A percentile compares a stretch with the other conserved stretches of the same genome.
Conservation (phyloP, 2,329 filamentous ascomycete genomes). For the Diaporthe australafricana region DNA sequence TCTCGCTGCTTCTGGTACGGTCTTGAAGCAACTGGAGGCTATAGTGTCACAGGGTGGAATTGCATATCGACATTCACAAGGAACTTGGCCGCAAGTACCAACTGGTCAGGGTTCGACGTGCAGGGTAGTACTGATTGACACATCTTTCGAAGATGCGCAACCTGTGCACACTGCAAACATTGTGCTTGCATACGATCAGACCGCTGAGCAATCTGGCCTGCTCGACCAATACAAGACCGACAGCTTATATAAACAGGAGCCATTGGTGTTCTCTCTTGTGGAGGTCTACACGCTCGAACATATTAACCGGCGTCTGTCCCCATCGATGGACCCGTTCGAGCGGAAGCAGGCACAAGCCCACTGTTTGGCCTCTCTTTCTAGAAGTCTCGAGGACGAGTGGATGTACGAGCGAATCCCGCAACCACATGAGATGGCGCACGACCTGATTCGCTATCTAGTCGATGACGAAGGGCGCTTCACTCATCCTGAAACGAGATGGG, state of each 20-base stretch:
- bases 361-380: slow-evolving; percentile 50
- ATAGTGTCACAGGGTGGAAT: slow-evolving; percentile 57
- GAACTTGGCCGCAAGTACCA: slow-evolving; percentile 35
- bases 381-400: slow-evolving; percentile 44
- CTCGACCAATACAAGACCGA: slow-evolving; percentile 41
- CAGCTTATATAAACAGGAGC: slow-evolving; percentile 40
- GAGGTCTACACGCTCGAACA: slow-evolving; percentile 67
- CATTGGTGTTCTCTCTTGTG: slow-evolving; percentile 61
- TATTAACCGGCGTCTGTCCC: slow-evolving; percentile 59
- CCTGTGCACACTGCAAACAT: slow-evolving; percentile 46
- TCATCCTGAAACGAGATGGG: slow-evolving; percentile 28
- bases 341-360: slow-evolving; percentile 52
- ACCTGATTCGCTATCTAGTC: slow-evolving; percentile 49
- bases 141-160: slow-evolving; percentile 12
- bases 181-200: slow-evolving; percentile 66
- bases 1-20: slow-evolving; percentile 60
- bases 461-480: slow-evolving; percentile 36
- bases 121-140: slow-evolving; percentile 32
- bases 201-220: slow-evolving; percentile 54
- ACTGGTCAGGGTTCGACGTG: slow-evolving; percentile 31
- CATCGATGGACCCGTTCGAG: slow-evolving; percentile 54
- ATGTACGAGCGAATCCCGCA: slow-evolving; percentile 44
- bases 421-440: slow-evolving; percentile 59
- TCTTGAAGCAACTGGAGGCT: slow-evolving; percentile 64
- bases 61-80: slow-evolving; percentile 42